phyloP scores from a whole-genome alignment of 2,329 filamentous ascomycete species.

The Aspergillus fumigatus region DNA sequence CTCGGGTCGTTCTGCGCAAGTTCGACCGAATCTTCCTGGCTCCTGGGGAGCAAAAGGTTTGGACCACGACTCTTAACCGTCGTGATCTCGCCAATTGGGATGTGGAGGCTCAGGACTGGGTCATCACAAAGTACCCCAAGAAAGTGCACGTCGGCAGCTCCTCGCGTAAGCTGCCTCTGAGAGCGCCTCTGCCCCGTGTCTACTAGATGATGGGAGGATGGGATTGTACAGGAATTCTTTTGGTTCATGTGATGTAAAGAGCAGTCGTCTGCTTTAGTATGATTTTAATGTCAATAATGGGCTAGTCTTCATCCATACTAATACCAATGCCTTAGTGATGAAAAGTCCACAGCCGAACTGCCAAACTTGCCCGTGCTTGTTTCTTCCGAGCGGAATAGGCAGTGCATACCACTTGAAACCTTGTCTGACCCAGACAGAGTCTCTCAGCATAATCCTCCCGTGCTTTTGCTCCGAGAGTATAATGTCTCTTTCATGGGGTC shows the following conservation, averaged over 20 bases:
- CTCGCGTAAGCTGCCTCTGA: constrained; percentile 53
- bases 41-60: constrained; percentile 63
- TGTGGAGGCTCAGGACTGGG: constrained; percentile 74
- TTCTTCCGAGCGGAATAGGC: no score
- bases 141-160: constrained; percentile 57
- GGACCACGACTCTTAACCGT: constrained; percentile 65
- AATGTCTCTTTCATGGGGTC: constrained; percentile 24
- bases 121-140: constrained; percentile 55
- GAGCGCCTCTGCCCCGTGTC: constrained; percentile 30
- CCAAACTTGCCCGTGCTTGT: not conserved
- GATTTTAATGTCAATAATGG: not conserved
- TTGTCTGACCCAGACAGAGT: not conserved
- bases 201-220: constrained; percentile 12
- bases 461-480: constrained; percentile 16
- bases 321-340: not conserved
- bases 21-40: constrained; percentile 74
- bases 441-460: not conserved
- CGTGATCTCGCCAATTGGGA: constrained; percentile 91
- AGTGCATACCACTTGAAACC: not conserved
- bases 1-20: constrained; percentile 63
- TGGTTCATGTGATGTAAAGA: constrained; percentile 4
- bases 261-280: constrained; percentile 2
- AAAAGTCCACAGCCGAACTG: not conserved
- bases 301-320: no score
- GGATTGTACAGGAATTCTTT: constrained; percentile 3